A percentile compares a stretch with the other conserved stretches of the same genome.
phyloP scores from a whole-genome alignment of 1,284 basidiomycete species.

The Trametes polyzona region DNA sequence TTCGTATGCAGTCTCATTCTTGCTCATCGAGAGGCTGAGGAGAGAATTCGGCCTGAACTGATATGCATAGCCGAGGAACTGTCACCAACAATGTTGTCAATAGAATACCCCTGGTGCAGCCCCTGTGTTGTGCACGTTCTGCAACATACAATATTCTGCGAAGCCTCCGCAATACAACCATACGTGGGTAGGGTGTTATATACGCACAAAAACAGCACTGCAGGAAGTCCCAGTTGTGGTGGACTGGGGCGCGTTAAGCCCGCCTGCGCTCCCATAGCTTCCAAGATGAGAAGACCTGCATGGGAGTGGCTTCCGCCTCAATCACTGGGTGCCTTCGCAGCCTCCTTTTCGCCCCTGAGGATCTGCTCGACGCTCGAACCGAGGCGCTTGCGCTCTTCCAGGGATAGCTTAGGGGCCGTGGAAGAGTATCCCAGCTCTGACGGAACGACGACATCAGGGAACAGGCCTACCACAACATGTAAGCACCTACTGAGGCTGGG shows the following conservation, averaged over 20 bases:
- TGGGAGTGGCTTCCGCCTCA: conserved; percentile 9
- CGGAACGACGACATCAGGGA: neutral
- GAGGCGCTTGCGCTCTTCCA: conserved; percentile 52
- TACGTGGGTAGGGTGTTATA: no score
- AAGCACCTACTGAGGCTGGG: conserved; percentile 61
- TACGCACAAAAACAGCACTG: no score
- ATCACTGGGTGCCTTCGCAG: conserved; percentile 51
- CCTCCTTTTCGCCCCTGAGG: conserved; percentile 54
- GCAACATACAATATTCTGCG: no score
- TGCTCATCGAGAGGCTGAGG: conserved; percentile 35
- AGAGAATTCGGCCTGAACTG: conserved; percentile 20
- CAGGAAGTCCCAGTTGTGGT: no score
- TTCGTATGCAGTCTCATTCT: conserved; percentile 34
- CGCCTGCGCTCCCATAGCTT: neutral
- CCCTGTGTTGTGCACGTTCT: no score
- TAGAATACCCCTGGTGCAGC: no score
- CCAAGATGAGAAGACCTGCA: neutral
- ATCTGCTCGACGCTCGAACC: conserved; percentile 54
- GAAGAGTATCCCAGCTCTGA: conserved; percentile 61
- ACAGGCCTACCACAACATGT: neutral
- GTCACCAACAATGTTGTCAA: neutral
- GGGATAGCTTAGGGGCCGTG: conserved; percentile 40
- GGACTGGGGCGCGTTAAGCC: no score
- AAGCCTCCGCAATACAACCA: no score
- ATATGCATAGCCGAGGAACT: neutral